These are phyloP conservation scores for Picea engelmannii DNA, from an alignment of 83 land plant genomes.

Conservation along the genomic window DNA sequence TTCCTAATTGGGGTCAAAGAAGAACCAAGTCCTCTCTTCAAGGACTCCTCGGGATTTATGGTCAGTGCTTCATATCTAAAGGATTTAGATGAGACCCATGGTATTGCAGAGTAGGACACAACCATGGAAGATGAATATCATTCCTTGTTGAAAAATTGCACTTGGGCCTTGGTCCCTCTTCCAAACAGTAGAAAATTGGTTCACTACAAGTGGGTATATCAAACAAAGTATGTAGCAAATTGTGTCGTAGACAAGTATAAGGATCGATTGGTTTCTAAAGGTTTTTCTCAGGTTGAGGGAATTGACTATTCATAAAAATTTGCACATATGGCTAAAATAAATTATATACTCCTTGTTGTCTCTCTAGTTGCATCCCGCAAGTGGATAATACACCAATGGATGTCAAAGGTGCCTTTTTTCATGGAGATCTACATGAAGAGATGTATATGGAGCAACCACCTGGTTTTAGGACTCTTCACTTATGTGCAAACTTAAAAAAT, in stretches of 20 bases:
- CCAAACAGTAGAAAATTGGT: background rate
- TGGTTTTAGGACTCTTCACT: background rate
- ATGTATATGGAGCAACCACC: no score
- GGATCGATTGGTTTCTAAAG: background rate
- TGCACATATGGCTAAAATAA: background rate
- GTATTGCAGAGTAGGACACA: background rate
- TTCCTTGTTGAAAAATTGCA: background rate
- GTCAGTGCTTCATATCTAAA: background rate
- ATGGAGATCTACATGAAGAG: no score
- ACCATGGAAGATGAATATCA: background rate
- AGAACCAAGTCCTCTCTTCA: background rate
- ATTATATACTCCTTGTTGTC: background rate
- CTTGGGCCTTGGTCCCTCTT: background rate
- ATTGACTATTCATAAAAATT: background rate
- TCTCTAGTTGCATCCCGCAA: background rate
- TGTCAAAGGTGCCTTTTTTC: no score
- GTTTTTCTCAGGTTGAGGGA: background rate
- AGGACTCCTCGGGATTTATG: background rate
- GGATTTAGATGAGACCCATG: background rate
- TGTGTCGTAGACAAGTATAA: background rate
- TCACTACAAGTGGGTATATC: background rate
- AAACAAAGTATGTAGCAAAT: background rate
- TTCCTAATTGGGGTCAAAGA: background rate
- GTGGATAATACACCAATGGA: no score
- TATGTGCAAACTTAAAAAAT: background rate